Conservation (phyloP, 768 basidiomycete genomes). For the Podaxis sp. region DNA sequence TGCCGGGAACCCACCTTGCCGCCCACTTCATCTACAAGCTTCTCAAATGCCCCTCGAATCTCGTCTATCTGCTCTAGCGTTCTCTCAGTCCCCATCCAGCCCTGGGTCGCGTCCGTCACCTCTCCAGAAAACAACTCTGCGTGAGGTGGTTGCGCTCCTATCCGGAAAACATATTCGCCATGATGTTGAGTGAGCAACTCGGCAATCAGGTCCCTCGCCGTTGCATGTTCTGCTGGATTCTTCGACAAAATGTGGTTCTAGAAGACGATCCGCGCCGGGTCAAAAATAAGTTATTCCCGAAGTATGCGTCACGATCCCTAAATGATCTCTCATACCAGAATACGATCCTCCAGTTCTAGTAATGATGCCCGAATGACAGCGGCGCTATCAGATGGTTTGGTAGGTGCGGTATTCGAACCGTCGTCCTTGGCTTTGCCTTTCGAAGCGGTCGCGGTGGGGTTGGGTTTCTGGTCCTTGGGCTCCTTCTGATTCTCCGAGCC, state of each 20-base stretch:
- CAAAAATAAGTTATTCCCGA: conserved; percentile 5
- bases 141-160: conserved; percentile 68
- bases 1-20: conserved; percentile 55
- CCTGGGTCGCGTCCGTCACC: conserved; percentile 42
- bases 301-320: conserved; percentile 10
- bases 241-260: conserved; percentile 49
- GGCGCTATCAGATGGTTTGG: conserved; percentile 6
- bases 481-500: conserved; percentile 27
- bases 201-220: conserved; percentile 65
- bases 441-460: conserved; percentile 27
- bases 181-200: conserved; percentile 62
- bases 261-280: not conserved
- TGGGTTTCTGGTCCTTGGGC: conserved; percentile 35
- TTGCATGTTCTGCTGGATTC: conserved; percentile 42
- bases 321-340: conserved; percentile 39
- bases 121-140: conserved; percentile 56
- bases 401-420: conserved; percentile 14
- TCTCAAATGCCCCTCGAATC: conserved; percentile 66
- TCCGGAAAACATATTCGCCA: conserved; percentile 75
- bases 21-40: conserved; percentile 74
- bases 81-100: conserved; percentile 54
- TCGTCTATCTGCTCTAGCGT: conserved; percentile 52
- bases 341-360: conserved; percentile 53
- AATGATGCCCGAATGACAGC: conserved; percentile 24
- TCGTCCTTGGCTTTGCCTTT: conserved; percentile 47